Conservation (phyloP, 345 rosid genomes). For the Clausena lansium region DNA sequence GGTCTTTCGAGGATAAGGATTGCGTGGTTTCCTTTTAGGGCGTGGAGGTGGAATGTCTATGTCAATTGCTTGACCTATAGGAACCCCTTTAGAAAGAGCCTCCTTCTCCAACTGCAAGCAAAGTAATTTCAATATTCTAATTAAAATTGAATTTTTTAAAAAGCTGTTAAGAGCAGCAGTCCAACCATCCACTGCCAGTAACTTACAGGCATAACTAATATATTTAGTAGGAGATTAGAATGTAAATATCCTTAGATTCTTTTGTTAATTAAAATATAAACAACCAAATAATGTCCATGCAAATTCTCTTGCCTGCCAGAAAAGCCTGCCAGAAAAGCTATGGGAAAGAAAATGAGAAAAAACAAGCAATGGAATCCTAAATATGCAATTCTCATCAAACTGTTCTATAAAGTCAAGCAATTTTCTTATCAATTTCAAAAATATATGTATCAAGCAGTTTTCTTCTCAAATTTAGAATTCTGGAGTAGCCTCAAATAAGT, state of each 20-base stretch:
- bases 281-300: not conserved
- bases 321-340: not conserved
- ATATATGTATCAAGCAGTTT: too few species aligned
- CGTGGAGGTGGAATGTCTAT: slow-evolving; percentile 97
- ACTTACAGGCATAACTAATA: not conserved
- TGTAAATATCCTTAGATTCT: not conserved
- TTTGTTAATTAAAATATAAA: not conserved
- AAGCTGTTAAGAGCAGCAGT: not conserved
- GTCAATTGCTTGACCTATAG: slow-evolving; percentile 68
- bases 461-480: not conserved
- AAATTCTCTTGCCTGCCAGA: not conserved
- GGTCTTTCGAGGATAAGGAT: slow-evolving; percentile 91
- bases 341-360: not conserved
- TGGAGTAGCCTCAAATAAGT: not conserved
- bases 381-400: not conserved
- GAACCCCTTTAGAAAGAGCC: slow-evolving; percentile 78
- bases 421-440: not conserved
- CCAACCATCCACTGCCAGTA: slow-evolving; percentile 4
- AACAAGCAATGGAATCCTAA: not conserved
- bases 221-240: not conserved
- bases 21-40: slow-evolving; percentile 89
- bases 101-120: slow-evolving; percentile 88
- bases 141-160: not conserved
- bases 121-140: slow-evolving; percentile 13
- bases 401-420: not conserved